A percentile compares a stretch with the other conserved stretches of the same genome.
These are phyloP conservation scores for Cladophialophora exuberans DNA, from an alignment of 2,329 filamentous ascomycete genomes.

Conservation along the genomic window DNA sequence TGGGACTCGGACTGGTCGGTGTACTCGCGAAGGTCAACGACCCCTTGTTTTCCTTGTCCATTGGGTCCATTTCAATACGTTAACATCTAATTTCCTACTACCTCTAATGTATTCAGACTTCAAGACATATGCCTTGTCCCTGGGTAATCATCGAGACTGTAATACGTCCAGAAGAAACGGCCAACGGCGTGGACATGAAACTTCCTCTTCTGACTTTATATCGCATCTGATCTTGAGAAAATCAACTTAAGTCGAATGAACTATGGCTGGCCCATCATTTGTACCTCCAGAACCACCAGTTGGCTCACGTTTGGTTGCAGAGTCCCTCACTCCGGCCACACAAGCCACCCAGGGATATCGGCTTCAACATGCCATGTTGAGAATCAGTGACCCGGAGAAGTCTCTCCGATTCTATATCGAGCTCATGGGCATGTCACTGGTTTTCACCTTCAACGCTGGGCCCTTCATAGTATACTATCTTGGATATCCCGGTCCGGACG, in stretches of 20 bases:
- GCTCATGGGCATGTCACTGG: conserved; percentile 6
- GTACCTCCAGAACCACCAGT: background rate
- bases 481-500: background rate
- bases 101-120: too few species aligned
- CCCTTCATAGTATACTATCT: conserved; percentile 9
- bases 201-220: too few species aligned
- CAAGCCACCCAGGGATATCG: background rate
- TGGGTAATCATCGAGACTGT: too few species aligned
- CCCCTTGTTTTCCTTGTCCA: too few species aligned
- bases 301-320: background rate
- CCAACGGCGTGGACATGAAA: too few species aligned
- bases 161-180: too few species aligned
- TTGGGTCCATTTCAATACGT: too few species aligned
- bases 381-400: background rate
- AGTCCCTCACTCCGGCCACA: background rate
- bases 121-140: too few species aligned
- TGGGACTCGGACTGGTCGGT: background rate
- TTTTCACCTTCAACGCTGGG: conserved; percentile 5
- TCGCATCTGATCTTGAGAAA: too few species aligned
- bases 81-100: background rate
- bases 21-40: background rate
- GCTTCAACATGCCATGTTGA: background rate
- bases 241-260: background rate
- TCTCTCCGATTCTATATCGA: conserved; percentile 6
- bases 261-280: background rate